Evolutionary conservation across 2,329 filamentous ascomycete species (phyloP).

Genomic region (Pestalotiopsis sp.): DNA sequence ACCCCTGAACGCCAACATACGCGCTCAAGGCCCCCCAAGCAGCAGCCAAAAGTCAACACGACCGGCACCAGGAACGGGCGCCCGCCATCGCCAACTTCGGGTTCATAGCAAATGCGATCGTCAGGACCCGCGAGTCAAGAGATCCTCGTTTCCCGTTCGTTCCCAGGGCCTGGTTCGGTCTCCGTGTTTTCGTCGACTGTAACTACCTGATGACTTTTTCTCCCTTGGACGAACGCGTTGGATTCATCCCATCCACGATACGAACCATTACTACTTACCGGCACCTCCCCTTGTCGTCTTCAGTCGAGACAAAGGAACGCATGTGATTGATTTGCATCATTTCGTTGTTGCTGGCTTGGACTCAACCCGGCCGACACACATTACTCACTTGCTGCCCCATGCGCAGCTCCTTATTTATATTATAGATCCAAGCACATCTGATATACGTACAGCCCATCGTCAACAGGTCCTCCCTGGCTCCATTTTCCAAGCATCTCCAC

Average conservation of each 20-base stretch:
- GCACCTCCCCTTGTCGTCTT: background rate
- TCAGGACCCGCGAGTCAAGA: constrained; percentile 14
- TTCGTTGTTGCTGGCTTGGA: background rate
- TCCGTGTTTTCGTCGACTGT: background rate
- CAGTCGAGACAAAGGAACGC: background rate
- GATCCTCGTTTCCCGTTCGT: background rate
- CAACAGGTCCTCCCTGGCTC: constrained; percentile 4
- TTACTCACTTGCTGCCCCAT: constrained; percentile 2
- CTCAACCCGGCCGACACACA: background rate
- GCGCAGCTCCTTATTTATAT: constrained; percentile 3
- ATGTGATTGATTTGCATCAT: constrained; percentile 6
- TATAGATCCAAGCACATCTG: constrained; percentile 26
- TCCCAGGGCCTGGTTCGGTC: background rate
- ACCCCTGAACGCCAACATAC: background rate
- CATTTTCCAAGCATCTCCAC: constrained; percentile 7
- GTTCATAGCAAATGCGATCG: constrained; percentile 13
- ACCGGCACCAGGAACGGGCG: background rate
- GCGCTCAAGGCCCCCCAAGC: background rate
- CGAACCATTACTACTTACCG: background rate
- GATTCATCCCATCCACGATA: background rate
- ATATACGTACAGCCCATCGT: constrained; percentile 16
- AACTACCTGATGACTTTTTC: background rate
- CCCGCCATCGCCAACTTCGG: background rate
- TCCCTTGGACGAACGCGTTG: background rate
- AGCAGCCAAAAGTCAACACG: background rate